Evolutionary conservation across 305 asterid species (phyloP), one percentile per base, ranked within the genome.

Genomic region (Fraxinus floribunda): DNA sequence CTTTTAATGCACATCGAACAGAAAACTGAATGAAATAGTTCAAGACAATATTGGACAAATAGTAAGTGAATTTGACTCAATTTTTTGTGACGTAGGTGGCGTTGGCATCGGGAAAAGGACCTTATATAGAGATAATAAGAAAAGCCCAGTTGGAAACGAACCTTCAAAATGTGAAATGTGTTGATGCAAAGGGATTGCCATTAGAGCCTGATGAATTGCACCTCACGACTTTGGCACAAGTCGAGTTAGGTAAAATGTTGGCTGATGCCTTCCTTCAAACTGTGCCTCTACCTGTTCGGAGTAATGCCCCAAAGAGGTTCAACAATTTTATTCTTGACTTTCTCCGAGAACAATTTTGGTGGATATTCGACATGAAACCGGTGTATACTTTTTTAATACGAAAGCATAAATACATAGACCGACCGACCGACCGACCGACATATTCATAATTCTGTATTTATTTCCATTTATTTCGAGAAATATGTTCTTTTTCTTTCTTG

Each of bases 111-210:
- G 84, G 88, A 38, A 16, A 13, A 52, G 79, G 66, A 11, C 57
- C 78, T 74, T 79, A 75, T 38, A 66, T 13, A 64, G 85, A 78
- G 20, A 82, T 0, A 3, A 76, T 85, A 74, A 85, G 88, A 71
- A 36, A 79, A 68, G 84, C 83, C 15, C 82, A 82, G 72, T 49
- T 75, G 46, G 76, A 79, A 18, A 60, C 78, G 13, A 70, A 79
- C 11, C 38, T 85, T 70, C 73, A 78, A 20, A 85, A 79, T 52
- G 86, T 82, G 9, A 78, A 62, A 75, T 81, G 86, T n/a, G 86
- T 88, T 20, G 91, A 86, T 79, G 91, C 87, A 2, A 82, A 77
- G 70, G 91, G 91, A 38, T 64, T 88, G 36, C 46, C 57, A 18
- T 41, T 86, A 39, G 76, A 75, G 75, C 86, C 87, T 5, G 91